A percentile compares a stretch with the other conserved stretches of the same genome.
phyloP scores from a whole-genome alignment of 331 rosid species.

The Rhamnella rubrinervis region DNA sequence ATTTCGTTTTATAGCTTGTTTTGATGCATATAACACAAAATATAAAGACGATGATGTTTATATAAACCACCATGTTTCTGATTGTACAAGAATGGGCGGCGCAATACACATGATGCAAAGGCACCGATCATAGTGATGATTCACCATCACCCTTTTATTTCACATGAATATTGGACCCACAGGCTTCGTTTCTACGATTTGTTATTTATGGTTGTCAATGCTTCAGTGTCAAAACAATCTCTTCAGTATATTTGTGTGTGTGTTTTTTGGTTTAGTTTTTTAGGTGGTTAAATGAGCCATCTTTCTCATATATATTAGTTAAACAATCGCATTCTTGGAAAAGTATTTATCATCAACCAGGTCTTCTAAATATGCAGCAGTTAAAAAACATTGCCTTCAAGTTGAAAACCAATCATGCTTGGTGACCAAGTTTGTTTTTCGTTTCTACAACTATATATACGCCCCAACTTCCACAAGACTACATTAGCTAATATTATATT shows the following conservation, averaged over 20 bases:
- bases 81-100: background rate
- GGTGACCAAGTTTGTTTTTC: constrained; percentile 11
- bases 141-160: background rate
- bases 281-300: background rate
- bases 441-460: background rate
- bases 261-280: constrained; percentile 7
- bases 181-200: background rate
- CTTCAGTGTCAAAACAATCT: background rate
- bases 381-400: background rate
- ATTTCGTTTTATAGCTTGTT: background rate
- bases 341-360: constrained; percentile 39
- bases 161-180: background rate
- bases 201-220: constrained; percentile 4
- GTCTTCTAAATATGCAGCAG: constrained; percentile 4
- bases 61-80: too few species aligned
- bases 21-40: too few species aligned
- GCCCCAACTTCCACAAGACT: background rate
- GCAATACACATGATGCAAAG: background rate
- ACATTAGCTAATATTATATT: background rate
- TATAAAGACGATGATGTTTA: too few species aligned
- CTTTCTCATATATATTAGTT: constrained; percentile 7
- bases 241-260: background rate
- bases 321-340: constrained; percentile 34
- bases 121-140: background rate
- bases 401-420: background rate